Evolutionary conservation across 176 grass and related monocot species (phyloP), one percentile per base, ranked within the genome.

Genomic region (Miscanthus lutarioriparius): DNA sequence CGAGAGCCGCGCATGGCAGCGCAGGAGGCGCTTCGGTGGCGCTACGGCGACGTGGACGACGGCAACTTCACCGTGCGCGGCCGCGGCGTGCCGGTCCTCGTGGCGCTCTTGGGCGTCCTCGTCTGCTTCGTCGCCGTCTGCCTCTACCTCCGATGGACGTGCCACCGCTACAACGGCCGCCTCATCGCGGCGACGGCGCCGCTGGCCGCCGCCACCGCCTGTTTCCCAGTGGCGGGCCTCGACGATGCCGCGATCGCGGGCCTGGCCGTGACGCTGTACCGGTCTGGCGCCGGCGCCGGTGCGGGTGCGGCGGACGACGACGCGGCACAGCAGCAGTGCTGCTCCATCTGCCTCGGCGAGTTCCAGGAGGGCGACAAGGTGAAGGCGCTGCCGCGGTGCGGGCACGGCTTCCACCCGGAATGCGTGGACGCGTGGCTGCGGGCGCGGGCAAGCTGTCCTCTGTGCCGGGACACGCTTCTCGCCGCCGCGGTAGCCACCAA

Each of bases 291-390:
- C 7, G 36, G 10, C 8, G 45, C 9, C 0, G 13, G 45, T 49
- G 47, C 47, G 16, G 4, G 4, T 16, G 45, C 63, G 14, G 51
- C 25, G 10, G 74, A 48, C 20, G 66, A 20, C 23, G 78, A 37
- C 64, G 72, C 33, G 20, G 54, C 54, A 1, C 8, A 1, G 10
- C 58, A 26, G 82, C 58, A 85, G 78, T 88, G 90, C 86, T 91
- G 90, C 82, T 13, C 90, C 67, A 88, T 91, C 80, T 91, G 88
- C 67, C 83, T 90, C 22, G 83, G 88, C 26, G 88, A 83, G 79
- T 82, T 61, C 56, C 79, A 5, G 22, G 83, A 83, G 4, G 66
- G 83, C 67, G 83, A 86, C 44, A 72, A 72, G 74, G 79, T 90
- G 79, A 86, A 74, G 79, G 35, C 79, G 36, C 56, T 90, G 79